Base-by-base conservation (phyloP, 1,284 basidiomycete species). In the Boletus mariae region DNA sequence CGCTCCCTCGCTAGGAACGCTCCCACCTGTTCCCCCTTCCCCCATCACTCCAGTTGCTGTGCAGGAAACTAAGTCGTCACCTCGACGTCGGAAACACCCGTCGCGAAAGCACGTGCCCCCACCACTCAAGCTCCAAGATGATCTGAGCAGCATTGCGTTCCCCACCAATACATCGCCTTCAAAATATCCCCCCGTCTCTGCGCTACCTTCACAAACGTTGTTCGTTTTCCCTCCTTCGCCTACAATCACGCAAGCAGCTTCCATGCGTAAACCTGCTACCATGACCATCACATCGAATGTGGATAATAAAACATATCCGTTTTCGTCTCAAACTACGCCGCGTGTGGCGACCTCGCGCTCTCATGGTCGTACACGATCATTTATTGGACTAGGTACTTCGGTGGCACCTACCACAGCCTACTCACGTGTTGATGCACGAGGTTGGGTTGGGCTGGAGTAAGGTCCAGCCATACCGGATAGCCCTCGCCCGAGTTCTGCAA, bases 201-300 rank as follows among this genome's bases (percentile, higher is more conserved):
- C 68, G 57, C 72, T 75, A 57, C 80, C 82, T 28, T 80, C 87
- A 1, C 89, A 91, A 66, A 92, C 88, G 0, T 74, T 92, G 45
- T 91, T 92, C 62, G 84, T 92, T 38, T 92, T 92, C 65, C 89
- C 89, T 3, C 87, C 89, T 35, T 90, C 87, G 12, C 87, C 88
- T 9, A 85, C 81, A 7, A 66, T 71, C 52, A 49, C 79, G 53
- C 75, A 74, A 54, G 46, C 54, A 49, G 76, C 80, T 41, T 48
- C 61, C 50, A 56, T 57, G 40, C 79, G 82, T 45, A 90, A 82
- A 54, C 86, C 84, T 44, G 85, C 81, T 58, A 91, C 83, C 45
- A 84, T 85, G 77, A 90, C 83, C 48, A 73, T 90, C 57, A 90
- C 78, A 57, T 87, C 81, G 57, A 84, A 75, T 40, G 57, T 68